Evolutionary conservation across 2,329 filamentous ascomycete species (phyloP), one percentile per base, ranked within the genome.

Genomic region (Pseudogymnoascus sp.): DNA sequence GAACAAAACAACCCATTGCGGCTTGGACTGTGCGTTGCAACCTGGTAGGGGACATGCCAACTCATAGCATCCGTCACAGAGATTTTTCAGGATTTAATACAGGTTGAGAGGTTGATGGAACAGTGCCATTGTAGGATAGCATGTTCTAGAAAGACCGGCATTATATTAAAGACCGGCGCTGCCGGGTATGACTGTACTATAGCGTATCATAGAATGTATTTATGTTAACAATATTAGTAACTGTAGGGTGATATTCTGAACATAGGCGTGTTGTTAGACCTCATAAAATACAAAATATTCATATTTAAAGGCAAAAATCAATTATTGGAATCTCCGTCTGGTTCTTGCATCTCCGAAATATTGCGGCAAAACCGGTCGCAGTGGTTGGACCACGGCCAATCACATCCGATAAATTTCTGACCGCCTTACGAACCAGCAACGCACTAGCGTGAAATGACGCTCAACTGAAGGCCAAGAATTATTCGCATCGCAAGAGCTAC

Each of bases 401-500:
- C 59, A 61, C 26, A 13, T 6, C 14, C 35, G 35, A 40, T 40
- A 61, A 40, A 40, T 61, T 61, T 38, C 33, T 61, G 59, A 40
- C 59, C 59, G 59, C 59, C 59, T 40, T 61, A 31, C 19, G 35
- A 42, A 61, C 38, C 59, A 42, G 59, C 8, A 38, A 11, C 59
- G 35, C 59, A 61, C 59, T 61, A 61, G 59, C 59, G 59, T 31
- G 24, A 61, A 61, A 40, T 61, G 59, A 61, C 59, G 35, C 16
- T 42, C 59, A 61, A 61, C 59, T 61, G 35, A 38, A 61, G 38
- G 59, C 59, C 59, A 56, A 61, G 59, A 61, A 61, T 61, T 26
- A 61, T 61, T 61, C 59, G 59, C 33, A 42, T 42, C 59, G 26
- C 21, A 42, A 38, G 59, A 38, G 26, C 38, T 40, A 61, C 59